Evolutionary conservation across 805 yeast genomes (phyloP).

Genomic region (Jamesozyma gamospora): DNA sequence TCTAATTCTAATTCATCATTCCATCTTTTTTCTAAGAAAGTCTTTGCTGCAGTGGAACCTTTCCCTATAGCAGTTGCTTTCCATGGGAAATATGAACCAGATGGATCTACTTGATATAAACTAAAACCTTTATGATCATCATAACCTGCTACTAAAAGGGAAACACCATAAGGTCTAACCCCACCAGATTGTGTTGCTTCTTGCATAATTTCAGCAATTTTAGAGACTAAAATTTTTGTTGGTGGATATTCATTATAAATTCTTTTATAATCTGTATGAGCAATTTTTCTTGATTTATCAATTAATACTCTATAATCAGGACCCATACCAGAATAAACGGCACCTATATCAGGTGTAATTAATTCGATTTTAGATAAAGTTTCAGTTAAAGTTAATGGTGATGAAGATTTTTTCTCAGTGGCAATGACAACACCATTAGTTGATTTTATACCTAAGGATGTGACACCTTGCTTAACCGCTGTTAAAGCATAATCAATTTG

Average conservation of each 20-base stretch:
- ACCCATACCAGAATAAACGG: slow-evolving; percentile 97
- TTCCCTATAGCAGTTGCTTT: slow-evolving; percentile 98
- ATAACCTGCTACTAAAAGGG: slow-evolving; percentile 86
- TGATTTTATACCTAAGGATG: slow-evolving; percentile 88
- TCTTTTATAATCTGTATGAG: slow-evolving; percentile 88
- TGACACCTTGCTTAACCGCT: slow-evolving; percentile 96
- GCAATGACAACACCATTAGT: slow-evolving; percentile 95
- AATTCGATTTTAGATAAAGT: slow-evolving; percentile 67
- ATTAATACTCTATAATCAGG: slow-evolving; percentile 94
- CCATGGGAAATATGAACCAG: slow-evolving; percentile 98
- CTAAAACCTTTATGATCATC: slow-evolving; percentile 69
- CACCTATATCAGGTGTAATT: slow-evolving; percentile 91
- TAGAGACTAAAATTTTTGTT: slow-evolving; percentile 84
- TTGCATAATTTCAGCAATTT: slow-evolving; percentile 93
- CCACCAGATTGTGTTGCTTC: slow-evolving; percentile 99
- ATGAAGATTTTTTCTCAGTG: slow-evolving; percentile 84
- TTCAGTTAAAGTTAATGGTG: slow-evolving; percentile 66
- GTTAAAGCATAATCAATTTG: slow-evolving; percentile 97
- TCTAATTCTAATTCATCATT: slow-evolving; percentile 93
- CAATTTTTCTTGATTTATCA: slow-evolving; percentile 85
- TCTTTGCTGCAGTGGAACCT: slow-evolving; percentile 92
- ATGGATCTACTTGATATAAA: slow-evolving; percentile 94
- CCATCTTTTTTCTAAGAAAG: slow-evolving; percentile 96
- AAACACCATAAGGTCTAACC: slow-evolving; percentile 97
- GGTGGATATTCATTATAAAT: slow-evolving; percentile 96